phyloP scores from a whole-genome alignment of 441 rosid species.

The Arabidopsis lyrata region DNA sequence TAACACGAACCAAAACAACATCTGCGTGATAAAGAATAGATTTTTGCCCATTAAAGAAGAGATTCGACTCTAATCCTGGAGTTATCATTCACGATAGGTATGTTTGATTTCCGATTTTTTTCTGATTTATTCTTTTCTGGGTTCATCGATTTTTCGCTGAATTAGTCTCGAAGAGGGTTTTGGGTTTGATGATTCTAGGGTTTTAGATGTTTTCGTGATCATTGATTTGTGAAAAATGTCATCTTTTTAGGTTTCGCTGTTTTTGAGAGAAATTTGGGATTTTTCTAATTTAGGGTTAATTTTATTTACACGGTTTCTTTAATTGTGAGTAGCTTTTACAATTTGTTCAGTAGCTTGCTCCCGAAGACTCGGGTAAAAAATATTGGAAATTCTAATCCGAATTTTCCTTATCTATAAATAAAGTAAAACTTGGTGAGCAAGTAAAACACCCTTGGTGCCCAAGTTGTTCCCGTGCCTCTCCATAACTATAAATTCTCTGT shows the following conservation, averaged over 20 bases:
- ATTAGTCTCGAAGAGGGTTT: not conserved
- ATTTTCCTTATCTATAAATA: not conserved
- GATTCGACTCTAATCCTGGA: constrained; percentile 1
- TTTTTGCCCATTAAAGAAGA: not conserved
- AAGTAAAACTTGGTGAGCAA: constrained; percentile 30
- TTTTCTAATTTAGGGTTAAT: not conserved
- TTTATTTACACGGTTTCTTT: not conserved
- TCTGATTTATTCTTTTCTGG: not conserved
- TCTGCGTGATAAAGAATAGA: not conserved
- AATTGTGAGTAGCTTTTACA: not conserved
- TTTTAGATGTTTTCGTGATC: not conserved
- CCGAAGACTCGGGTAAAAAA: not conserved
- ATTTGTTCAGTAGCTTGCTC: constrained; percentile 19
- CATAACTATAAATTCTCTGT: not conserved
- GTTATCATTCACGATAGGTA: constrained; percentile 22
- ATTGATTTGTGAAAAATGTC: not conserved
- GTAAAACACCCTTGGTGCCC: constrained; percentile 25
- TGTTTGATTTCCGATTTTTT: not conserved
- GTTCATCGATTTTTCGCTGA: not conserved
- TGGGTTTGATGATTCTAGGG: not conserved
- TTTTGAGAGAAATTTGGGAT: not conserved
- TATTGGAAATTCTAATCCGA: not conserved
- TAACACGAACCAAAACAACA: not conserved
- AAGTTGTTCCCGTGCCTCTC: not conserved
- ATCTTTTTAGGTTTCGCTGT: not conserved